These are phyloP conservation scores for Quercus bicolor DNA, from an alignment of 306 rosid genomes.

Conservation along the genomic window DNA sequence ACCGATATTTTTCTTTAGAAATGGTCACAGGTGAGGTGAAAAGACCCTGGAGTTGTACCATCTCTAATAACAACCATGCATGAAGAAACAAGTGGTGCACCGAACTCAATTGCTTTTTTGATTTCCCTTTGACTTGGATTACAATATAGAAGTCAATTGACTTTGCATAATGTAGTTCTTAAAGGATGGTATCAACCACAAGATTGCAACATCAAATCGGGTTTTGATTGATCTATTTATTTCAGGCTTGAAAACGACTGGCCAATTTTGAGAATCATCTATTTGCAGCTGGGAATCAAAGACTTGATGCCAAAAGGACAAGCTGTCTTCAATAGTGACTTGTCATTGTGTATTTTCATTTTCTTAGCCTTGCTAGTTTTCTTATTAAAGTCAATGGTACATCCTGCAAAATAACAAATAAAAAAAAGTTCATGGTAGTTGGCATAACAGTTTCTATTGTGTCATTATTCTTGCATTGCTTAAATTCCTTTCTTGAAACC, in stretches of 20 bases:
- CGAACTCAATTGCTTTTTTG: neutral
- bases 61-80: neutral
- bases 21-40: conserved; percentile 40
- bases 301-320: no score
- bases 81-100: neutral
- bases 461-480: neutral
- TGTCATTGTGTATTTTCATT: no score
- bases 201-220: no score
- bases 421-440: neutral
- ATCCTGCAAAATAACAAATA: no score
- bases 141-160: neutral
- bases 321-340: no score
- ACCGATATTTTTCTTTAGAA: conserved; percentile 31
- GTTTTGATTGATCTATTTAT: no score
- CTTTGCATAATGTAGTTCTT: neutral
- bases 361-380: no score
- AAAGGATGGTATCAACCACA: neutral
- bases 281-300: no score
- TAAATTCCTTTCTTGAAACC: neutral
- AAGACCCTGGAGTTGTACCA: conserved; percentile 3
- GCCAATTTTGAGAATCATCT: no score
- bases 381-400: no score
- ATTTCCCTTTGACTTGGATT: neutral
- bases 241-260: no score
- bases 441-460: neutral